Evolutionary conservation across 768 basidiomycete genomes (phyloP).

Genomic region (Mycena kentingensis): DNA sequence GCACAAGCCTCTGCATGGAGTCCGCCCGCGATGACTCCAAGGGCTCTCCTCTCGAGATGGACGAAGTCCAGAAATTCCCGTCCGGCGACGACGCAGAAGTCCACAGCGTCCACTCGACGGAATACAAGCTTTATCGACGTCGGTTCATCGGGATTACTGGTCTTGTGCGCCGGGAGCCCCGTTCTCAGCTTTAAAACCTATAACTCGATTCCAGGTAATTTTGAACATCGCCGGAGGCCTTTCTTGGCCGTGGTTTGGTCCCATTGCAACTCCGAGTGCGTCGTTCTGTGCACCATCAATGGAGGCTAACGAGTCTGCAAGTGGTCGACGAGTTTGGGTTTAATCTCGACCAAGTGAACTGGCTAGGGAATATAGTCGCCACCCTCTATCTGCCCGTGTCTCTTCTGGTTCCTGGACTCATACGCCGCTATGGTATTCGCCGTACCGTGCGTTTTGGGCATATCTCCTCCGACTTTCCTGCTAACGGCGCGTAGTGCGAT

Average conservation of each 20-base stretch:
- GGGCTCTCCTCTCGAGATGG: too few species aligned
- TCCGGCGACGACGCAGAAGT: too few species aligned
- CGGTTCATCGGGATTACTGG: slow-evolving; percentile 68
- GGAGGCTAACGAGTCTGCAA: slow-evolving; percentile 27
- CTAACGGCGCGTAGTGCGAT: slow-evolving; percentile 52
- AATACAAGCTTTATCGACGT: slow-evolving; percentile 68
- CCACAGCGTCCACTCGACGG: slow-evolving; percentile 11
- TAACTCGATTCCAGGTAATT: slow-evolving; percentile 46
- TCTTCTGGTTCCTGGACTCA: slow-evolving; percentile 57
- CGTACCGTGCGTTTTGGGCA: slow-evolving; percentile 51
- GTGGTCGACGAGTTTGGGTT: slow-evolving; percentile 67
- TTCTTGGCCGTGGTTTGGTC: slow-evolving; percentile 83
- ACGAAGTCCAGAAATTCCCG: too few species aligned
- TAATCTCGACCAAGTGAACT: slow-evolving; percentile 71
- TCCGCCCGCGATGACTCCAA: too few species aligned
- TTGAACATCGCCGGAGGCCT: slow-evolving; percentile 65
- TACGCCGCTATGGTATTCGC: slow-evolving; percentile 60
- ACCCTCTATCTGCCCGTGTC: slow-evolving; percentile 66
- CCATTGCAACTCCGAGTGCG: slow-evolving; percentile 71
- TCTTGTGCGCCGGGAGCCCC: slow-evolving; percentile 44
- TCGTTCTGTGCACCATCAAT: not conserved
- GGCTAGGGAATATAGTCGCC: slow-evolving; percentile 73
- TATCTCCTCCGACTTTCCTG: not conserved
- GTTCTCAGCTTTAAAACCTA: not conserved
- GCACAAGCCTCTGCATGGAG: too few species aligned